Percentiles rank a stretch among this genome's conserved stretches.
Evolutionary conservation across 352 stramenopile species (phyloP).

Genomic region (Phytophthora vignae): DNA sequence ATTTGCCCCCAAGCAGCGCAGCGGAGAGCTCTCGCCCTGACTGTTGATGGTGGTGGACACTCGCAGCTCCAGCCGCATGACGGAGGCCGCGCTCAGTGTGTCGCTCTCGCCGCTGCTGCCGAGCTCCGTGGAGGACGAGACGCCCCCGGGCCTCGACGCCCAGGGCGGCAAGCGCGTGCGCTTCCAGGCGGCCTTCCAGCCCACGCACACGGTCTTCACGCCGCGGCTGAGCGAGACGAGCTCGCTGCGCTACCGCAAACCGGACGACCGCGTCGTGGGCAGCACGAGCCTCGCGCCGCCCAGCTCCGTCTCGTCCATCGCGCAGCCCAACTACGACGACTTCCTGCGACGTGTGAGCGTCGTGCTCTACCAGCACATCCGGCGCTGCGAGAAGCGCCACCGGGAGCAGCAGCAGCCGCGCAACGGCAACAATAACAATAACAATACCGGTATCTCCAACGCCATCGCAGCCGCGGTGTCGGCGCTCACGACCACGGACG

Average conservation of each 20-base stretch:
- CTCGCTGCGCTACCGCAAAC: constrained; percentile 81
- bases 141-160: constrained; percentile 1
- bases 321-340: constrained; percentile 93
- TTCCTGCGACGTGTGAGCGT: constrained; percentile 89
- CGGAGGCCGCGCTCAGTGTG: constrained; percentile 68
- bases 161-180: constrained; percentile 64
- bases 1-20: constrained; percentile 6
- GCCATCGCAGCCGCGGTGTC: constrained; percentile 36
- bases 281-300: constrained; percentile 73
- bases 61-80: constrained; percentile 43
- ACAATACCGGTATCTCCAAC: constrained; percentile 13
- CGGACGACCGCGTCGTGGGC: constrained; percentile 74
- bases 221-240: constrained; percentile 73
- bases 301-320: constrained; percentile 80
- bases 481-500: constrained; percentile 24
- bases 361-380: constrained; percentile 91
- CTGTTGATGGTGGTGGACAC: constrained; percentile 55
- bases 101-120: constrained; percentile 82
- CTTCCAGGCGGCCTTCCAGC: constrained; percentile 77
- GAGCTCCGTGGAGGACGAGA: constrained; percentile 80
- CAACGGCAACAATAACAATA: neutral
- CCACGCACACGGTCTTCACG: constrained; percentile 88
- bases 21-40: too few species aligned
- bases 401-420: constrained; percentile 61
- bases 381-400: constrained; percentile 84